Evolutionary conservation across 2,329 filamentous ascomycete genomes (phyloP).

Genomic region (Parafenestella ontariensis): DNA sequence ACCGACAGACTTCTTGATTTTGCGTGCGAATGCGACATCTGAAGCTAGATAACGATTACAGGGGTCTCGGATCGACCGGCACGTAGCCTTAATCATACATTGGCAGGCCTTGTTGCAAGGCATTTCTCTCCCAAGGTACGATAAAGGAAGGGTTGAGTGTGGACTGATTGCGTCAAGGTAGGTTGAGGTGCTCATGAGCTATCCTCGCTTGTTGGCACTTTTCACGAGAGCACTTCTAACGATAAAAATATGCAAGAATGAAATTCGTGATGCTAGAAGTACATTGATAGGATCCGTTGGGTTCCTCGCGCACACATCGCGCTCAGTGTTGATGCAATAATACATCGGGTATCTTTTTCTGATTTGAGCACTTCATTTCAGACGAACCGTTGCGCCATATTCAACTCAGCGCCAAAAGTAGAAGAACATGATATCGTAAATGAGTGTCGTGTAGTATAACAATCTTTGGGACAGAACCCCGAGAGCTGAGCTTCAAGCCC

Average conservation of each 20-base stretch:
- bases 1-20: slow-evolving; percentile 2
- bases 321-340: slow-evolving; percentile 6
- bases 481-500: slow-evolving; percentile 19
- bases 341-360: slow-evolving; percentile 32
- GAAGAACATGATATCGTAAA: slow-evolving; percentile 6
- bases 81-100: not conserved
- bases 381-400: slow-evolving; percentile 27
- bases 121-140: not conserved
- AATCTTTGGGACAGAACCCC: not conserved
- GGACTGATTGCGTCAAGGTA: not conserved
- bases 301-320: not conserved
- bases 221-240: no score
- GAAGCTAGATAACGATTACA: not conserved
- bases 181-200: not conserved
- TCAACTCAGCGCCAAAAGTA: slow-evolving; percentile 5
- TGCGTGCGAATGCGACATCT: not conserved
- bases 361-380: slow-evolving; percentile 44
- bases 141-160: not conserved
- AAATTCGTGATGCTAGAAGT: not conserved
- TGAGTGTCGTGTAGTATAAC: not conserved
- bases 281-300: not conserved
- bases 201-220: no score
- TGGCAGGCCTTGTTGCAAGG: not conserved
- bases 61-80: slow-evolving; percentile 12
- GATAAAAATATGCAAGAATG: not conserved